Percentiles rank a stretch among this genome's conserved stretches.
Evolutionary conservation across 352 stramenopile species (phyloP).

Genomic region (Pythium folliculosum): DNA sequence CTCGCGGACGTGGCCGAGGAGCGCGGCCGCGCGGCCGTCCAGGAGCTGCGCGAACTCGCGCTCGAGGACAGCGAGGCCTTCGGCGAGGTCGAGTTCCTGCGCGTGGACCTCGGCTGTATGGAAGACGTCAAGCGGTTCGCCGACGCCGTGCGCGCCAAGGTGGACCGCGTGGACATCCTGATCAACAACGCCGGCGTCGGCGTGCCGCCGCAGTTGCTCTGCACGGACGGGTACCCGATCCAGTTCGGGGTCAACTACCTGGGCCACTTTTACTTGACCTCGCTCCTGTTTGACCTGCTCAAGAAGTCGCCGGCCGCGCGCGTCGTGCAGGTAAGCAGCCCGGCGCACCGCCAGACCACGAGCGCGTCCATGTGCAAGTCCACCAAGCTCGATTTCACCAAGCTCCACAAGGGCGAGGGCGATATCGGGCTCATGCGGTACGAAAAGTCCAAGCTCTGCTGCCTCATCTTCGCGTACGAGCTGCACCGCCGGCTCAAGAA

Average conservation of each 20-base stretch:
- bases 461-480: conserved; percentile 57
- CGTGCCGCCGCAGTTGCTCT: conserved; percentile 5
- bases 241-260: conserved; percentile 59
- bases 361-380: not conserved
- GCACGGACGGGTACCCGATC: conserved; percentile 33
- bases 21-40: conserved; percentile 10
- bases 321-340: conserved; percentile 48
- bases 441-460: conserved; percentile 48
- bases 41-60: not conserved
- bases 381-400: conserved; percentile 31
- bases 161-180: conserved; percentile 33
- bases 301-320: conserved; percentile 23
- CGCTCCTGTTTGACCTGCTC: conserved; percentile 41
- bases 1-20: conserved; percentile 33
- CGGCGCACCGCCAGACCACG: conserved; percentile 34
- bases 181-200: conserved; percentile 40
- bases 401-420: conserved; percentile 29
- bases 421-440: conserved; percentile 34
- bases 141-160: conserved; percentile 19
- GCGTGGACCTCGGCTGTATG: conserved; percentile 29
- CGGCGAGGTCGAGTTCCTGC: conserved; percentile 26
- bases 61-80: not conserved
- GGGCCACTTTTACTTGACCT: conserved; percentile 56
- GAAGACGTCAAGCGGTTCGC: conserved; percentile 30
- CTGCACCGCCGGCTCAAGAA: conserved; percentile 42